phyloP scores from a whole-genome alignment of 805 yeast species.

The Starmerella floris region DNA sequence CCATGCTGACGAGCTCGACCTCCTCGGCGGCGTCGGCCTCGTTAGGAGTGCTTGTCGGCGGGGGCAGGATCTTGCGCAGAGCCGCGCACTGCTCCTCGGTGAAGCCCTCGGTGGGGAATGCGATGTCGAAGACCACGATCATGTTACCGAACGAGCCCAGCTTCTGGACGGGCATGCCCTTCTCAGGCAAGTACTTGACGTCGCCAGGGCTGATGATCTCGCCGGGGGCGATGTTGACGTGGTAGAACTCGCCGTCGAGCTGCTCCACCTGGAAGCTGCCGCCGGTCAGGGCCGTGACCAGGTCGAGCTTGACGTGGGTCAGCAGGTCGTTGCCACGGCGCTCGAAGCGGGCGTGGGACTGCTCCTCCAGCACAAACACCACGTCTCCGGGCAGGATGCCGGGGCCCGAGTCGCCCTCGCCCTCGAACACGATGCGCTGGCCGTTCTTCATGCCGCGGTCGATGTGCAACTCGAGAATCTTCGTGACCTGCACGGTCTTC shows the following conservation, averaged over 20 bases:
- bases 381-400: slow-evolving; percentile 94
- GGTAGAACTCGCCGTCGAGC: slow-evolving; percentile 81
- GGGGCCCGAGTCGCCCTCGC: slow-evolving; percentile 97
- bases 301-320: slow-evolving; percentile 76
- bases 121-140: slow-evolving; percentile 70
- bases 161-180: slow-evolving; percentile 95
- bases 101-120: slow-evolving; percentile 71
- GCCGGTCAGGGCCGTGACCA: slow-evolving; percentile 91
- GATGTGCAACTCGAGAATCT: slow-evolving; percentile 83
- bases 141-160: slow-evolving; percentile 81
- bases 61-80: slow-evolving; percentile 67
- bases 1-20: slow-evolving; percentile 60
- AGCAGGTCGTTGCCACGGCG: slow-evolving; percentile 83
- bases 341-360: slow-evolving; percentile 66
- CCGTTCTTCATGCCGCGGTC: slow-evolving; percentile 97
- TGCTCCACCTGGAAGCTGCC: slow-evolving; percentile 83
- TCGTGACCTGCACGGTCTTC: slow-evolving; percentile 75
- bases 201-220: slow-evolving; percentile 80
- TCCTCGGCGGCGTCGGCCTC: slow-evolving; percentile 36
- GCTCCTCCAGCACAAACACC: slow-evolving; percentile 78
- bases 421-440: slow-evolving; percentile 76
- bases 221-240: slow-evolving; percentile 74
- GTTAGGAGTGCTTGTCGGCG: slow-evolving; percentile 43
- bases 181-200: slow-evolving; percentile 69
- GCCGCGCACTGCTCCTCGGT: slow-evolving; percentile 51